phyloP scores from a whole-genome alignment of 495 filamentous ascomycete species.

The Xylaria curta region DNA sequence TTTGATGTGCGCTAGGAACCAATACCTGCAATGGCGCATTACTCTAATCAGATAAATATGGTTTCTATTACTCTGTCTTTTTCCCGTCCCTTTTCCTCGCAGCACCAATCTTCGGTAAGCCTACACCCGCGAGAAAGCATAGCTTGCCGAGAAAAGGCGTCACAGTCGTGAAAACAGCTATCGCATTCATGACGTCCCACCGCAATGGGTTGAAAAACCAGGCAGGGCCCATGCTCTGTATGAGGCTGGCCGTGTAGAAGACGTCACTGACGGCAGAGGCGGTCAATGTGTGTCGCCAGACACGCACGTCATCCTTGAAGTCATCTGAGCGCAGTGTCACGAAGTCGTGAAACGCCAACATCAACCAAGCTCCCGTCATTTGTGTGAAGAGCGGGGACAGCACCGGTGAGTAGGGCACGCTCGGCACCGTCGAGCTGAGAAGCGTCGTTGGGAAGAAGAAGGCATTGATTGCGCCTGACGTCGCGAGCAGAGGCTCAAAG shows the following conservation, averaged over 20 bases:
- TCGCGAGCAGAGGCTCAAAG: constrained; percentile 21
- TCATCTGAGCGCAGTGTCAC: constrained; percentile 36
- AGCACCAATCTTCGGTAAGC: not conserved
- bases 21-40: not conserved
- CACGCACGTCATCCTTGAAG: constrained; percentile 15
- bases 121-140: constrained; percentile 22
- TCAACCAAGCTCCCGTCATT: constrained; percentile 43
- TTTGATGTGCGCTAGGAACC: not conserved
- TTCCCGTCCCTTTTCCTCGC: not conserved
- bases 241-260: constrained; percentile 23
- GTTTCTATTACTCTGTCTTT: constrained; percentile 13
- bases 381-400: constrained; percentile 23
- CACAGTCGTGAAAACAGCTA: constrained; percentile 12
- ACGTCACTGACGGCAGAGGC: constrained; percentile 25
- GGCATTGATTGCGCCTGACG: constrained; percentile 19
- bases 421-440: constrained; percentile 13
- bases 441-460: constrained; percentile 22
- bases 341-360: constrained; percentile 57
- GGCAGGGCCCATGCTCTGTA: constrained; percentile 24
- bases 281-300: constrained; percentile 25
- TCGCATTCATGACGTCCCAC: constrained; percentile 17
- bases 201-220: constrained; percentile 23
- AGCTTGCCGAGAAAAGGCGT: constrained; percentile 23
- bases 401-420: constrained; percentile 17
- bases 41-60: not conserved